A percentile compares a stretch with the other conserved stretches of the same genome.
Conservation (phyloP, 2,329 filamentous ascomycete species). For the Nemania diffusa region DNA sequence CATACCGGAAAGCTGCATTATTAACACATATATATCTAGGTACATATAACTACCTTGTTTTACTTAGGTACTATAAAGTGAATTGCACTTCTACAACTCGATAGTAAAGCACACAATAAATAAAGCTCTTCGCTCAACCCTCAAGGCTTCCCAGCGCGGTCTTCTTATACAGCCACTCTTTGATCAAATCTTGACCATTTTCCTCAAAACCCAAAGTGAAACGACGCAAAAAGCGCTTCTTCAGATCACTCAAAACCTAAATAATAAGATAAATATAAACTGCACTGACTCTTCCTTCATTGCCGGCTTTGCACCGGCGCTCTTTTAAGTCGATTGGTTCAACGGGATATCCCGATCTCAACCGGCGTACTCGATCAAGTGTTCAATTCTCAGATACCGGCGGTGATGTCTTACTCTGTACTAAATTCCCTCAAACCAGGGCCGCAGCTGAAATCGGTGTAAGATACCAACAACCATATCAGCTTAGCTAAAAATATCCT, state of each 20-base stretch:
- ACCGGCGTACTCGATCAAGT: slow-evolving; percentile 25
- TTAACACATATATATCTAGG: no score
- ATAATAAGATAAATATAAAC: slow-evolving; percentile 24
- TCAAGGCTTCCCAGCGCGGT: slow-evolving; percentile 29
- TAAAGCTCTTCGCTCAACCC: slow-evolving; percentile 13
- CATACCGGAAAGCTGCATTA: no score
- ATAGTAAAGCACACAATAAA: slow-evolving; percentile 27
- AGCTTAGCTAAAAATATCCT: slow-evolving; percentile 34
- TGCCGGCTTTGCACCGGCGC: slow-evolving; percentile 29
- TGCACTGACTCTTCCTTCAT: slow-evolving; percentile 22
- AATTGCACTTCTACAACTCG: background rate
- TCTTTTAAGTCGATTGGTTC: slow-evolving; percentile 29
- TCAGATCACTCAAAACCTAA: slow-evolving; percentile 25
- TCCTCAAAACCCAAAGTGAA: slow-evolving; percentile 19
- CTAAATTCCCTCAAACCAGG: slow-evolving; percentile 19
- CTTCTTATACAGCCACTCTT: slow-evolving; percentile 30
- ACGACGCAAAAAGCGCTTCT: slow-evolving; percentile 12
- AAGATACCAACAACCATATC: slow-evolving; percentile 34
- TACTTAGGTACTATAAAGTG: background rate
- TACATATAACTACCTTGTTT: background rate
- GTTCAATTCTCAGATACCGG: slow-evolving; percentile 31
- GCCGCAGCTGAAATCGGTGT: slow-evolving; percentile 18
- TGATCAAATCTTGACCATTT: slow-evolving; percentile 33
- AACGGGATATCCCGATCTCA: slow-evolving; percentile 24
- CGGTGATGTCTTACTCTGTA: slow-evolving; percentile 30